phyloP scores from a whole-genome alignment of 805 yeast genomes.

The Suhomyces canberraensis region DNA sequence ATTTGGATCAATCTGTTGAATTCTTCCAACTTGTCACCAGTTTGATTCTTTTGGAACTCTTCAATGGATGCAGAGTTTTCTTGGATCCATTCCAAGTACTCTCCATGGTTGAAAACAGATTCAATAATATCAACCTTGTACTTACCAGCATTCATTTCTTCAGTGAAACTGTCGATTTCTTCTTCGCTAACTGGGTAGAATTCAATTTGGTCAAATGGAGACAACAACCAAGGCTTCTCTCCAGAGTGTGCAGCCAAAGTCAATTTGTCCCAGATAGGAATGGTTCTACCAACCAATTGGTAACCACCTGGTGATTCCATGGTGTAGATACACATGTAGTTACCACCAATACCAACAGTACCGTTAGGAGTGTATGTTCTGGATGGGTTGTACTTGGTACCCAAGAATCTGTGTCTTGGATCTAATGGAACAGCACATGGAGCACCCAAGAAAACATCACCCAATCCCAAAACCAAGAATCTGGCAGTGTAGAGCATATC shows the following conservation, averaged over 20 bases:
- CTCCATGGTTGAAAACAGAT: conserved; percentile 75
- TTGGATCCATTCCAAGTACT: conserved; percentile 75
- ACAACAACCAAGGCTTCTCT: conserved; percentile 77
- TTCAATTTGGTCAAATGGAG: conserved; percentile 92
- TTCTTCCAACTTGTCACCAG: conserved; percentile 80
- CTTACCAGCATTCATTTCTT: conserved; percentile 75
- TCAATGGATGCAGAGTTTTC: conserved; percentile 71
- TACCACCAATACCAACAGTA: conserved; percentile 96
- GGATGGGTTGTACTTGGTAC: conserved; percentile 94
- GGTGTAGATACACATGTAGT: conserved; percentile 97
- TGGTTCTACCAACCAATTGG: conserved; percentile 92
- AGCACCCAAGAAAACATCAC: conserved; percentile 96
- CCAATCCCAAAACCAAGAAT: conserved; percentile 89
- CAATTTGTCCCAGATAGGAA: conserved; percentile 97
- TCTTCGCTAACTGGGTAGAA: conserved; percentile 88
- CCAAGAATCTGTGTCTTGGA: conserved; percentile 90
- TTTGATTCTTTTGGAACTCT: conserved; percentile 61
- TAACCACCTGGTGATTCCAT: conserved; percentile 99
- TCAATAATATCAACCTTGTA: conserved; percentile 74
- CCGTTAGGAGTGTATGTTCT: conserved; percentile 96
- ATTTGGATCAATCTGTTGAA: conserved; percentile 80
- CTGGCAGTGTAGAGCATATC: conserved; percentile 87
- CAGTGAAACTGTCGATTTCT: conserved; percentile 69
- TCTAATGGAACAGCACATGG: conserved; percentile 98
- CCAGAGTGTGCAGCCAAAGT: conserved; percentile 64